Percentiles rank a stretch among this genome's conserved stretches.
Evolutionary conservation across 2,329 filamentous ascomycete species (phyloP).

Genomic region (Talaromyces atroroseus): DNA sequence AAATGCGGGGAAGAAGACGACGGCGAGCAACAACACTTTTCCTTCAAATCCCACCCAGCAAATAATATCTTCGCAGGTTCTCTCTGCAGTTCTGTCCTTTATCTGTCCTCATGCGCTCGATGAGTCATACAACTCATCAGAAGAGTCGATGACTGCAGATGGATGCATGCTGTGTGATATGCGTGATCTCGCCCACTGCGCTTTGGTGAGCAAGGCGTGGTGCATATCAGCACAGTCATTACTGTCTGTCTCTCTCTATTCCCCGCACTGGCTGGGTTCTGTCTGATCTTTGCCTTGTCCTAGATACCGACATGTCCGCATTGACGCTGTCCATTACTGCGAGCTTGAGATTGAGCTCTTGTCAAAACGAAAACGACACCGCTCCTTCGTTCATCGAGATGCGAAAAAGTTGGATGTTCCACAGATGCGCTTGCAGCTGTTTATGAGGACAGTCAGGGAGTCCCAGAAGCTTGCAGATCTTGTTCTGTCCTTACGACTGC

Average conservation of each 20-base stretch:
- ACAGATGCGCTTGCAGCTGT: conserved; percentile 66
- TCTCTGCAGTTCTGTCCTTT: conserved; percentile 70
- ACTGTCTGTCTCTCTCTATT: conserved; percentile 51
- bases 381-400: conserved; percentile 68
- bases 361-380: conserved; percentile 68
- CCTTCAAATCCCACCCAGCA: conserved; percentile 38
- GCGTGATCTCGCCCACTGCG: conserved; percentile 77
- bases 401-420: conserved; percentile 76
- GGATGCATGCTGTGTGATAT: conserved; percentile 91
- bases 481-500: conserved; percentile 77
- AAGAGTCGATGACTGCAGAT: conserved; percentile 71
- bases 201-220: conserved; percentile 70
- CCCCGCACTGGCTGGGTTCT: background rate
- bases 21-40: background rate
- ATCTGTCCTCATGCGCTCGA: conserved; percentile 81
- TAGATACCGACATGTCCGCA: conserved; percentile 83
- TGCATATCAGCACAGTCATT: conserved; percentile 50
- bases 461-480: conserved; percentile 63
- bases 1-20: conserved; percentile 4
- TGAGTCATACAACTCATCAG: conserved; percentile 72
- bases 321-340: conserved; percentile 94
- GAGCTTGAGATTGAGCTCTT: conserved; percentile 75
- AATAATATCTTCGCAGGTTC: conserved; percentile 65
- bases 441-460: conserved; percentile 77
- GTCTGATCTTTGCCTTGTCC: conserved; percentile 1